Evolutionary conservation across 2,329 filamentous ascomycete species (phyloP).

Genomic region (Emergomyces orientalis): DNA sequence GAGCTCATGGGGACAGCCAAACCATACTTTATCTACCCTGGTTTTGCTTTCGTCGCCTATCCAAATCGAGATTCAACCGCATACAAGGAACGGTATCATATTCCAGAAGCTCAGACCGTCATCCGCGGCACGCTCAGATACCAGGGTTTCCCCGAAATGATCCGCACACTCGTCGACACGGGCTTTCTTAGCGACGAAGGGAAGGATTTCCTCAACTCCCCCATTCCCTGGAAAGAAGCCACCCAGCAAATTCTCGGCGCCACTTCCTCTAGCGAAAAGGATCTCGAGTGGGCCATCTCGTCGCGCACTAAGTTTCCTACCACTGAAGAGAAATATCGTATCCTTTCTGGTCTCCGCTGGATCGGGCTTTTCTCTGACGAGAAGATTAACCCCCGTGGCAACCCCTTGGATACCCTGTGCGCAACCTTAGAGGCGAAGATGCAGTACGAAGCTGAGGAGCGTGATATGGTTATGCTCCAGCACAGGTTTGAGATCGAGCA

Average conservation of each 20-base stretch:
- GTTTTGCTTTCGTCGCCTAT: conserved; percentile 84
- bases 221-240: conserved; percentile 74
- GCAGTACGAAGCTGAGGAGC: conserved; percentile 72
- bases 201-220: conserved; percentile 54
- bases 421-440: conserved; percentile 85
- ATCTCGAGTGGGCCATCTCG: conserved; percentile 63
- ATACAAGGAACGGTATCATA: conserved; percentile 82
- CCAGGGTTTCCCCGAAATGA: conserved; percentile 81
- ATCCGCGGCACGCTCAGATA: conserved; percentile 79
- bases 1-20: conserved; percentile 82
- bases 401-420: conserved; percentile 84
- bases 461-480: conserved; percentile 64
- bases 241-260: conserved; percentile 68
- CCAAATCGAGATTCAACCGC: conserved; percentile 83
- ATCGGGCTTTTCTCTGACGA: conserved; percentile 57
- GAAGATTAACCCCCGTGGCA: conserved; percentile 61
- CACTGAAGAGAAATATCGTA: conserved; percentile 58
- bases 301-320: conserved; percentile 65
- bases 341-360: conserved; percentile 66
- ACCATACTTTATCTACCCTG: conserved; percentile 83
- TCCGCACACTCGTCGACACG: conserved; percentile 77
- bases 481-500: conserved; percentile 69
- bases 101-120: conserved; percentile 83
- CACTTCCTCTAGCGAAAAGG: conserved; percentile 53
- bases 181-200: conserved; percentile 73